Evolutionary conservation across 1,284 basidiomycete genomes (phyloP).

Genomic region (Marasmius oreades): DNA sequence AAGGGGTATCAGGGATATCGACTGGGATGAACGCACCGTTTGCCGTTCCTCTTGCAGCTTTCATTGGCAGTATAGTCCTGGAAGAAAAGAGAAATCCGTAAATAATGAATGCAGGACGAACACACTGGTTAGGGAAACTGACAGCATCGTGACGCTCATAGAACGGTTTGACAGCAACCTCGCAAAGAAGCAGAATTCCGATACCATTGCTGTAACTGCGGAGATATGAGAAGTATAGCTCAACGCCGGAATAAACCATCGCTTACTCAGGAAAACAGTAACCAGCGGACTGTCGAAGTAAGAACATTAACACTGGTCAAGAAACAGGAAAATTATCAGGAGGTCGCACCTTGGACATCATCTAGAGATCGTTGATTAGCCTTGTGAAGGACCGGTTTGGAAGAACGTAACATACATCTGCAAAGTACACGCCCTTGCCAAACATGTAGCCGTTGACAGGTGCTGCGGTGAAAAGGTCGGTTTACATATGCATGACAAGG

Average conservation of each 20-base stretch:
- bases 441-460: constrained; percentile 65
- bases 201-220: constrained; percentile 46
- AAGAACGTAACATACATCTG: constrained; percentile 45
- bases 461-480: constrained; percentile 26
- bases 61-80: constrained; percentile 48
- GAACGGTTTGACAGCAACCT: constrained; percentile 56
- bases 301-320: background rate
- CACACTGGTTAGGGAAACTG: constrained; percentile 11
- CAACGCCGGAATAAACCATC: constrained; percentile 17
- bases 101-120: background rate
- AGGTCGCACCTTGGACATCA: constrained; percentile 55
- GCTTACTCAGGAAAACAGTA: constrained; percentile 56
- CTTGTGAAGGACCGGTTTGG: background rate
- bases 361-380: constrained; percentile 29
- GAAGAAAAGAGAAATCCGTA: background rate
- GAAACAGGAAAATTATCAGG: background rate
- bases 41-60: constrained; percentile 39
- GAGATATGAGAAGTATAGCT: background rate
- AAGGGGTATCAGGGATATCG: background rate
- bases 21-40: constrained; percentile 18
- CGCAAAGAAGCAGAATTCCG: constrained; percentile 56
- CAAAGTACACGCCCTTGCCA: constrained; percentile 68
- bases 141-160: constrained; percentile 43
- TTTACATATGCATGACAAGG: background rate
- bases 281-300: constrained; percentile 42